phyloP scores from a whole-genome alignment of 2,329 filamentous ascomycete genomes.

The Botrytis medusae region DNA sequence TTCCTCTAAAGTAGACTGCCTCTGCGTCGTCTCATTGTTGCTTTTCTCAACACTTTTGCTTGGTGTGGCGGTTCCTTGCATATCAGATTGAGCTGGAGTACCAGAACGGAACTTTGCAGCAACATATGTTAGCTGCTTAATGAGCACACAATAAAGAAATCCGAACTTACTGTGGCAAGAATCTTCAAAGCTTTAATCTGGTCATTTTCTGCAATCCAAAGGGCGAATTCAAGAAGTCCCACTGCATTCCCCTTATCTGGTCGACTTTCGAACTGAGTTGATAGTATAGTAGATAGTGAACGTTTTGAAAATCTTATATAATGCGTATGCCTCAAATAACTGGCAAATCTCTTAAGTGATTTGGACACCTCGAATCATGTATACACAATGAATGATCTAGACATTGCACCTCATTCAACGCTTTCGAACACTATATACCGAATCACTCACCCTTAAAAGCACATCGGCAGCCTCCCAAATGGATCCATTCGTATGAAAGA shows the following conservation, averaged over 20 bases:
- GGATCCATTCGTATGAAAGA: background rate
- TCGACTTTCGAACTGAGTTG: slow-evolving; percentile 1
- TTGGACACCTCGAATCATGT: background rate
- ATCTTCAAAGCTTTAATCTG: background rate
- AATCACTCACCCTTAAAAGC: background rate
- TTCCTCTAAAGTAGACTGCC: background rate
- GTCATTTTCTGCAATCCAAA: slow-evolving; percentile 3
- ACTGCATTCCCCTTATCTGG: background rate
- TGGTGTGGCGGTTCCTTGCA: no score
- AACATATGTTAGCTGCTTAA: background rate
- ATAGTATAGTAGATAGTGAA: background rate
- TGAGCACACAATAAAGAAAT: no score
- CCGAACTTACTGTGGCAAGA: background rate
- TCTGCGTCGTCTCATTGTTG: background rate
- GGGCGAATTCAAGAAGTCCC: background rate
- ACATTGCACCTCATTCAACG: background rate
- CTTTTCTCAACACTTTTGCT: background rate
- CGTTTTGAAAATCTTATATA: background rate
- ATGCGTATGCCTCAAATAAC: background rate
- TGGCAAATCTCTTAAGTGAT: background rate
- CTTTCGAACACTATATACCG: no score
- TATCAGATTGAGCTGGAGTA: background rate
- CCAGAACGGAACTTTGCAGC: background rate
- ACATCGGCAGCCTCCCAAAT: slow-evolving; percentile 3
- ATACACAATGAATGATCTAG: background rate